Evolutionary conservation across 257 asterid species (phyloP), one percentile per base, ranked within the genome.

Genomic region (Primulina tabacum): DNA sequence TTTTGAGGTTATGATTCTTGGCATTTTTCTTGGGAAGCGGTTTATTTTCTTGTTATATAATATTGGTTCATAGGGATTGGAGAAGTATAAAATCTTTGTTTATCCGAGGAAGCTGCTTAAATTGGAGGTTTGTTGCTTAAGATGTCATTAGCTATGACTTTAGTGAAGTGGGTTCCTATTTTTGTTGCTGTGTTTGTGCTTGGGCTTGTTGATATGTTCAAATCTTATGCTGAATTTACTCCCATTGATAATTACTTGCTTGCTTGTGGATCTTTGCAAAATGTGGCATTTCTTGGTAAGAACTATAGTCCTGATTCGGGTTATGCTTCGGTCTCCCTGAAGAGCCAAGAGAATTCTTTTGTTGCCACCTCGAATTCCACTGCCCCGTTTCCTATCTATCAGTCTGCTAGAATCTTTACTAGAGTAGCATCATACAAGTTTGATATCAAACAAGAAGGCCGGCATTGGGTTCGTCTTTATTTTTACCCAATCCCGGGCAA

Each of bases 401-500:
- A 43, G n/a, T 43, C 53, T 11, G 53, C 53, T 43, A 43, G 53
- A 43, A 12, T 43, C 53, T 43, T 43, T 43, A 43, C 53, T 14
- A 43, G 53, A 0, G 53, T 12, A 12, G 53, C 53, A 2, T 43
- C 53, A 43, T 43, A 43, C n/a, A 43, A 43, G 53, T 43, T 43
- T 12, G 53, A 12, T 12, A 43, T 43, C 17, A 43, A 43, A 12
- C 53, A 43, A 43, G n/a, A 3, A 43, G 97, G 98, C 0, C 85
- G 88, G 92, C 98, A 92, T 65, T 92, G 96, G 97, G 78, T 90
- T 32, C 86, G 97, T 9, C 88, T 90, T 53, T 88, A 92, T 68
- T 92, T 92, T 57, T 79, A 81, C 0, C 90, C 92, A 0, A 8
- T 86, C 1, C 62, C 70, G 34, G 80, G 64, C 75, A 68, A 32